Conservation (phyloP, 257 asterid species). For the Nyctanthes arbortristis region DNA sequence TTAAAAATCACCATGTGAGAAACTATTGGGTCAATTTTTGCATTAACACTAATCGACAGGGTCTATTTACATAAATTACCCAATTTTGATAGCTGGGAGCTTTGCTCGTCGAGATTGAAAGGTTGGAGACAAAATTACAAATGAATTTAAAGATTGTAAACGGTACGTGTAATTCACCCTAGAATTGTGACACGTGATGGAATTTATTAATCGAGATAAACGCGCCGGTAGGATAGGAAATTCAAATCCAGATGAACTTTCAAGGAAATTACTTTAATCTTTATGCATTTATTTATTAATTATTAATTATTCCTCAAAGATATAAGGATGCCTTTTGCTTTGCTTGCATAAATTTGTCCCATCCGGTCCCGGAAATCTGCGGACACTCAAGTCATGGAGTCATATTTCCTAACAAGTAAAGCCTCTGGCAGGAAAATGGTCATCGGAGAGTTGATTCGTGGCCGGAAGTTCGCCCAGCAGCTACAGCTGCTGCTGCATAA, state of each 20-base stretch:
- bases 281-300: not conserved
- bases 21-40: too few relatives aligned
- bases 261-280: not conserved
- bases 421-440: not conserved
- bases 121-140: not conserved
- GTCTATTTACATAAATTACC: too few relatives aligned
- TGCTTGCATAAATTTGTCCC: not conserved
- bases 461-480: not conserved
- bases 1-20: too few relatives aligned
- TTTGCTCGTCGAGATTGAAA: too few relatives aligned
- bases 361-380: not conserved
- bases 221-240: not conserved
- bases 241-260: not conserved
- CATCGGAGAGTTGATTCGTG: constrained; percentile 12
- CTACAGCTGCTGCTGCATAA: not conserved
- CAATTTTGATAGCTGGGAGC: too few relatives aligned
- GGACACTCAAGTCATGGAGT: not conserved
- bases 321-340: not conserved
- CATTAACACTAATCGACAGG: too few relatives aligned
- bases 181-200: too few relatives aligned
- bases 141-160: not conserved
- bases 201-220: not conserved
- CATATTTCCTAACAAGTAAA: not conserved
- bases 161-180: too few relatives aligned
- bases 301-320: not conserved